Percentiles rank a stretch among this genome's conserved stretches.
phyloP scores from a whole-genome alignment of 2,329 filamentous ascomycete genomes.

The Xylariaceae sp. region DNA sequence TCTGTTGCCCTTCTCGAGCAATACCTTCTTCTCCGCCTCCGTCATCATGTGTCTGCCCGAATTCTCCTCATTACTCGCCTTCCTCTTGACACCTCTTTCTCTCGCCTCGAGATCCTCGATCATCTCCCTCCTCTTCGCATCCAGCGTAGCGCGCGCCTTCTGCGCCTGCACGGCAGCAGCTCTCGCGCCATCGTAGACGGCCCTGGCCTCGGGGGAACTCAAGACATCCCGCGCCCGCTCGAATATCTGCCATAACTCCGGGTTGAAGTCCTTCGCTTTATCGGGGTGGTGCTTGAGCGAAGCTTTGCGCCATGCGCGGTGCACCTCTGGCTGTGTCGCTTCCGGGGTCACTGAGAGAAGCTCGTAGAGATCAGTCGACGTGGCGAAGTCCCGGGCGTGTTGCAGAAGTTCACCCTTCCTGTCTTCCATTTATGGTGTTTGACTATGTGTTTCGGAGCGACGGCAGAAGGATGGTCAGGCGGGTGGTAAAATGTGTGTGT shows the following conservation, averaged over 20 bases:
- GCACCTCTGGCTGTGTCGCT: conserved; percentile 68
- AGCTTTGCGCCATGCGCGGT: conserved; percentile 73
- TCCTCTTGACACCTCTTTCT: conserved; percentile 64
- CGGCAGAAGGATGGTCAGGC: background rate
- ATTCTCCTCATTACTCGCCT: conserved; percentile 47
- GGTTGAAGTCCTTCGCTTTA: conserved; percentile 75
- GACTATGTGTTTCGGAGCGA: too few species aligned
- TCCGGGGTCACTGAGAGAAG: conserved; percentile 67
- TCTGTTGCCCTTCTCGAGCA: conserved; percentile 35
- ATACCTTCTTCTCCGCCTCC: conserved; percentile 23
- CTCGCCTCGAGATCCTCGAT: conserved; percentile 82
- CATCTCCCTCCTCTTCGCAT: conserved; percentile 70
- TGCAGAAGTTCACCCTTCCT: conserved; percentile 49
- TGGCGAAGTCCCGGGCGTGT: conserved; percentile 58
- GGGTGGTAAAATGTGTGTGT: background rate
- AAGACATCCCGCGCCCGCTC: conserved; percentile 86
- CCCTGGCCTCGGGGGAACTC: conserved; percentile 65
- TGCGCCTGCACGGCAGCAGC: conserved; percentile 68
- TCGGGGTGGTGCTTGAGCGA: conserved; percentile 93
- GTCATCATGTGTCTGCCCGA: conserved; percentile 17
- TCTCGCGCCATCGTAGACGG: conserved; percentile 74
- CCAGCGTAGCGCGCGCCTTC: conserved; percentile 70
- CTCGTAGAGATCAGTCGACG: conserved; percentile 70
- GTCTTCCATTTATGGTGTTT: conserved; percentile 29
- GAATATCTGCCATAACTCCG: conserved; percentile 80